phyloP scores from a whole-genome alignment of 106 monocot genomes.

The Ottelia alismoides region DNA sequence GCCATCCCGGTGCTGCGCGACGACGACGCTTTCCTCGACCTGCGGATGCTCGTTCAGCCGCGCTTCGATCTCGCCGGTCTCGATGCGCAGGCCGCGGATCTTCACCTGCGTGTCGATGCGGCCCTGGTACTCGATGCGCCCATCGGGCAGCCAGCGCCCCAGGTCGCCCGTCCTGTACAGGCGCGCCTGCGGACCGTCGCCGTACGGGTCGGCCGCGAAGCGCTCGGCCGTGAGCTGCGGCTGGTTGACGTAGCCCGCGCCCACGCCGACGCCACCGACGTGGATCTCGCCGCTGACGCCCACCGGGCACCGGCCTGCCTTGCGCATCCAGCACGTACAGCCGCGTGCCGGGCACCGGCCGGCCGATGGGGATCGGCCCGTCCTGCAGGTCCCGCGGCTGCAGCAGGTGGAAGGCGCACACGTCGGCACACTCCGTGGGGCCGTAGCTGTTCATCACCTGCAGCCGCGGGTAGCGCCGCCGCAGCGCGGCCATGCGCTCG shows the following conservation, averaged over 20 bases:
- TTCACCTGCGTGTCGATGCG: not conserved
- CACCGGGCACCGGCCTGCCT: not conserved
- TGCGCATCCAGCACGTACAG: not conserved
- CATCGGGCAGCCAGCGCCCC: not conserved
- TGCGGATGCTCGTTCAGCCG: not conserved
- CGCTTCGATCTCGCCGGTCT: not conserved
- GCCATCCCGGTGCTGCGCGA: not conserved
- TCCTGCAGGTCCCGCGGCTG: no score
- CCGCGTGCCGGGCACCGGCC: not conserved
- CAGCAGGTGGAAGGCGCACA: not conserved
- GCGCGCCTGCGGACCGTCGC: not conserved
- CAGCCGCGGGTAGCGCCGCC: no score
- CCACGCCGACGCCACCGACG: not conserved
- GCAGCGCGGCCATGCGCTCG: not conserved
- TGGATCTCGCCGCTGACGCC: not conserved
- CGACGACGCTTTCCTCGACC: not conserved
- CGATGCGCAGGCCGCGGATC: not conserved
- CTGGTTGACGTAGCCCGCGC: not conserved
- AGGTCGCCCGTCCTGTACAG: not conserved
- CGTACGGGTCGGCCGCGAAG: not conserved
- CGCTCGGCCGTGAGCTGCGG: not conserved
- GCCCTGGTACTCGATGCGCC: not conserved
- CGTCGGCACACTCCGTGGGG: not conserved
- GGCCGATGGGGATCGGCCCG: not conserved
- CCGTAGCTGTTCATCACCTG: not conserved